Evolutionary conservation across 1,284 basidiomycete species (phyloP), one percentile per base, ranked within the genome.

Genomic region (Abortiporus biennis): DNA sequence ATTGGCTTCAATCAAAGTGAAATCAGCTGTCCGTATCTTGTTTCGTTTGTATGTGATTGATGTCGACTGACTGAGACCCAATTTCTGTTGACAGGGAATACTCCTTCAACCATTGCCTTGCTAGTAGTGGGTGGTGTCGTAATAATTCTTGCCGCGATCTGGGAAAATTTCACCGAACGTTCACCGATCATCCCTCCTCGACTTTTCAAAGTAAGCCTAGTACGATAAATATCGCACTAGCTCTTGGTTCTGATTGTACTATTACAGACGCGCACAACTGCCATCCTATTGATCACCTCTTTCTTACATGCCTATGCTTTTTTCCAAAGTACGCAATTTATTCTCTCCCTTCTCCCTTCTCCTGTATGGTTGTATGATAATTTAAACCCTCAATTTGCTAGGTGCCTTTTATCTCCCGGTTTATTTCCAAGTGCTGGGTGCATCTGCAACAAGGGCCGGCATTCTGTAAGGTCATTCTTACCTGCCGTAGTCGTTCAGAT

Each of bases 1-100:
- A 63, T 93, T 6, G 91, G 91, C 0, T 90, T 94, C 58, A 82
- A 80, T 58, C 73, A 72, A 42, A 75, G 82, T 49, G 76, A 85
- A 57, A 72, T 66, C 0, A 65, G 63, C 43, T 85, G 81, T 81
- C 48, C 51, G 74, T 57, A 17, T 43, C 13, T 1, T 6, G 3
- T 21, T 42, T 24, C 31, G 19, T 3, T 9, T 15, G 11, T 15
- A 20, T 27, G 13, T 42, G 23, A 13, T 13, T 42, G 15, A 36
- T n/a, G 9, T 20, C n/a, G 9, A 8, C 23, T 6, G 39, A n/a
- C n/a, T n/a, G n/a, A n/a, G n/a, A 24, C 41, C 29, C 17, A 27
- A 21, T 49, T 46, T 20, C 9, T 24, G 15, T 39, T 16, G 17
- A 16, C 22, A 34, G 65, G 62, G 63, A 57, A 48, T 45, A 25